Base-by-base conservation (phyloP, 1,139 yeast genomes). In the Blastobotrys petasosporus region DNA sequence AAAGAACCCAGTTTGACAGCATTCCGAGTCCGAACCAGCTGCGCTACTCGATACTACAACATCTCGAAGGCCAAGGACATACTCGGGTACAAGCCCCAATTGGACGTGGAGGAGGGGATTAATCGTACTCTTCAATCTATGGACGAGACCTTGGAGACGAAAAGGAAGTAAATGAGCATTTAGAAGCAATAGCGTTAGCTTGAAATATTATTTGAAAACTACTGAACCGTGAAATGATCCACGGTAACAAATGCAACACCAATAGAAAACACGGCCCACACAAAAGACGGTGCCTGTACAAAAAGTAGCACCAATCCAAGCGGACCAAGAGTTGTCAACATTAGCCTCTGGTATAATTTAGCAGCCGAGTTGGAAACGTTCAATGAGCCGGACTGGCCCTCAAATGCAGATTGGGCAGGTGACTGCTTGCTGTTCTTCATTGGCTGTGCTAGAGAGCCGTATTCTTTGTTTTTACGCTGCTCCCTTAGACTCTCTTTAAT, bases 1-100 rank as follows among this genome's bases (percentile, higher is more conserved):
- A 87, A 85, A 64, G 95, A 87, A 59, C 88, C 97, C 1, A 94
- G 95, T n/a, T 74, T 94, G 51, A 90, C 98, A 4, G 95, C 97
- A 2, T 94, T 92, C 68, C 79, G 97, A 65, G 98, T 90, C 12
- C 83, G 80, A 56, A 81, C 92, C 48, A 90, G 88, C 15, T 87
- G 97, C 66, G 97, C 98, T n/a, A 80, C 78, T 53, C 82, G 98
- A 65, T 94, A 92, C 64, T 97, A 92, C 64, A 87, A 90, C 62
- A 90, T 94, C 51, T 62, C 85, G 29, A 90, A 87, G 65, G 98
- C 98, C 3, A 88, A 87, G 60, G 65, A 67, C 6, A 54, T 83
- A 25, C 72, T 94, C 50, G 95, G 84, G 0, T 94, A 94, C 64
- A 69, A 71, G 52, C 98, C 99, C 30, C 76, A 76, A 20, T 94